Evolutionary conservation across 2,329 filamentous ascomycete species (phyloP).

Genomic region (Plectosphaerella sp.): DNA sequence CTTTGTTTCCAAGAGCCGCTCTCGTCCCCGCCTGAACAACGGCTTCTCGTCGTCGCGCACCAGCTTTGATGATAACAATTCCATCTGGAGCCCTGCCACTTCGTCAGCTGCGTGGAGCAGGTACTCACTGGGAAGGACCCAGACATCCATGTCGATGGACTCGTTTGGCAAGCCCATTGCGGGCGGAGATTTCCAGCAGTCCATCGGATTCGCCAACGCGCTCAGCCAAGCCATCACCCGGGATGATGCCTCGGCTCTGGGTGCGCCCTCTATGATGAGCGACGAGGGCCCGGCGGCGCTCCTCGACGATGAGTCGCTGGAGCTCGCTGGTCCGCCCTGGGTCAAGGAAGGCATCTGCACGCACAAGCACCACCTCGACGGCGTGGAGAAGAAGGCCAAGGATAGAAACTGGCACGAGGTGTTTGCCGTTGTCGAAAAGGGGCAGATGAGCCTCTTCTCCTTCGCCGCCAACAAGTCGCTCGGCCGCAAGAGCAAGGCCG

Average conservation of each 20-base stretch:
- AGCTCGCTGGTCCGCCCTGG: slow-evolving; percentile 93
- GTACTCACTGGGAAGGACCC: slow-evolving; percentile 84
- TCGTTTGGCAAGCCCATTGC: slow-evolving; percentile 76
- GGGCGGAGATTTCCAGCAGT: slow-evolving; percentile 84
- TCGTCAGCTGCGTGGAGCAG: slow-evolving; percentile 97
- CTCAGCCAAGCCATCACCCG: slow-evolving; percentile 95
- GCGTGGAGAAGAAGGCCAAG: slow-evolving; percentile 85
- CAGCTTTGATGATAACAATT: slow-evolving; percentile 86
- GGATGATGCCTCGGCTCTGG: slow-evolving; percentile 64
- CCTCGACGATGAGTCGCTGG: slow-evolving; percentile 87
- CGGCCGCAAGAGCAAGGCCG: slow-evolving; percentile 56
- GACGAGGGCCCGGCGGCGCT: slow-evolving; percentile 58
- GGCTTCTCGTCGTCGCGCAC: slow-evolving; percentile 88
- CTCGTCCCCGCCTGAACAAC: slow-evolving; percentile 70
- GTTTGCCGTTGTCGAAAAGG: slow-evolving; percentile 94
- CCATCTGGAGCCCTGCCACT: slow-evolving; percentile 78
- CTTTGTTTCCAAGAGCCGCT: slow-evolving; percentile 84
- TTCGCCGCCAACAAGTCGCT: slow-evolving; percentile 80
- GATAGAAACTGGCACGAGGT: slow-evolving; percentile 93
- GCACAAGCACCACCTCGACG: slow-evolving; percentile 93
- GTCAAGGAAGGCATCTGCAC: slow-evolving; percentile 94
- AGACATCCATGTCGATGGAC: slow-evolving; percentile 88
- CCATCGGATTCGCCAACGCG: slow-evolving; percentile 95
- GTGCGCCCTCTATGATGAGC: slow-evolving; percentile 48
- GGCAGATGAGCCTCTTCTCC: slow-evolving; percentile 89